Evolutionary conservation across 495 filamentous ascomycete species (phyloP), one percentile per base, ranked within the genome.

Genomic region (Hypoxylon lienhwacheense): DNA sequence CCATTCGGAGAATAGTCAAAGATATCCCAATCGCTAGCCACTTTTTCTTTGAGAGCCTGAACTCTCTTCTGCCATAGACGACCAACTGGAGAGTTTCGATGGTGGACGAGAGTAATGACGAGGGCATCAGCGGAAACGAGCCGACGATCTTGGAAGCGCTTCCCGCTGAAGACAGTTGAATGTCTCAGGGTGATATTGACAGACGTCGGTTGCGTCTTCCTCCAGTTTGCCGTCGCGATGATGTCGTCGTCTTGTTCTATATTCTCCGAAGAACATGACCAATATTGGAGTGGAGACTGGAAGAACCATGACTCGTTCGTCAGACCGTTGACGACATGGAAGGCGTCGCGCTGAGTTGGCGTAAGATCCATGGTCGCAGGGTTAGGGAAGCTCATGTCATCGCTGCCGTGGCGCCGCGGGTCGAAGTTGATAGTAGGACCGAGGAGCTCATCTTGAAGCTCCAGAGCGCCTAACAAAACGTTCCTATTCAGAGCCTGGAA

Each of bases 251-350:
- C 86, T 25, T 63, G 63, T 19, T 73, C 63, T 45, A 90, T 78
- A 4, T 70, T 71, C 1, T 74, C 66, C 14, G 71, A 58, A 10
- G 82, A 85, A 56, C 83, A 85, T 31, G 81, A 80, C 86, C 86
- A 90, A 61, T 88, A 88, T 66, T 87, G 79, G 16, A 90, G 68
- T 16, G 86, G 85, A 7, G 86, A 88, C 60, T 90, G 85, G 55
- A 85, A 85, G 53, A 85, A 84, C 77, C 78, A 81, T 2, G 78
- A 77, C 24, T 78, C 66, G 51, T 77, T 70, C 11, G 71, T 79
- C 37, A 79, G 52, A 20, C 76, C 77, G 53, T 81, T 80, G 46
- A 67, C 66, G 37, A 76, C 71, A 61, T 81, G 78, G 26, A 76
- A 72, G 4, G 70, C 47, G 33, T 81, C 76, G 7, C 79, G 72